Evolutionary conservation across 2,329 filamentous ascomycete genomes (phyloP).

Genomic region (Myriosclerotinia duriaeana): DNA sequence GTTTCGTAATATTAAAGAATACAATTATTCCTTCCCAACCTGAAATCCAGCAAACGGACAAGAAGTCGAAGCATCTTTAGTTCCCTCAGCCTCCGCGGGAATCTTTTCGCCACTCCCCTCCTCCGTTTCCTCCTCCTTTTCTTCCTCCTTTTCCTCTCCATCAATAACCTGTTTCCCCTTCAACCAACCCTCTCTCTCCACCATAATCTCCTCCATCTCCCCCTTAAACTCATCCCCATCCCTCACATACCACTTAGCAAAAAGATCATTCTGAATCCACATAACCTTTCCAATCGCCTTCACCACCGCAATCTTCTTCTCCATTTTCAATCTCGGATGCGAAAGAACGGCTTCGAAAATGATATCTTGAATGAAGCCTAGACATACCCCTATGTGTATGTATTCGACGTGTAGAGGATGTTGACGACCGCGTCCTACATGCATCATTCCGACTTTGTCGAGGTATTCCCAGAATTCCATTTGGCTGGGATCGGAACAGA

Average conservation of each 20-base stretch:
- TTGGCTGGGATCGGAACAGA: slow-evolving; percentile 20
- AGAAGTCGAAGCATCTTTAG: neutral
- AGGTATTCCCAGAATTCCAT: slow-evolving; percentile 66
- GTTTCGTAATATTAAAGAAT: neutral
- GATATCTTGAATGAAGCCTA: slow-evolving; percentile 76
- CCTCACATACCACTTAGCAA: slow-evolving; percentile 70
- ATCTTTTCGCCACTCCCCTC: neutral
- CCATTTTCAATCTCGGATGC: slow-evolving; percentile 56
- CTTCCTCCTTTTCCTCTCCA: neutral
- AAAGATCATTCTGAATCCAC: slow-evolving; percentile 85
- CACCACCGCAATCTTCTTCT: slow-evolving; percentile 69
- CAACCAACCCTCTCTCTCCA: slow-evolving; percentile 22
- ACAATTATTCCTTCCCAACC: neutral
- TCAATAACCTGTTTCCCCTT: slow-evolving; percentile 14
- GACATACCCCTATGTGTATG: slow-evolving; percentile 69
- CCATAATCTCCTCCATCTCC: slow-evolving; percentile 18
- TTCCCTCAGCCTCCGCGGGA: neutral
- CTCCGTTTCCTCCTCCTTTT: neutral
- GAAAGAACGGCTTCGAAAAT: slow-evolving; percentile 74
- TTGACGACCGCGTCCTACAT: slow-evolving; percentile 19
- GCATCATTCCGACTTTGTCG: slow-evolving; percentile 66
- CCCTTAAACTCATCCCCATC: slow-evolving; percentile 21
- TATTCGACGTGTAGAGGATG: slow-evolving; percentile 55
- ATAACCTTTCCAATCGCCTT: slow-evolving; percentile 78
- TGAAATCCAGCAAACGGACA: slow-evolving; percentile 17